Base-by-base conservation (phyloP, 441 rosid species). In the Geranium incanum region DNA sequence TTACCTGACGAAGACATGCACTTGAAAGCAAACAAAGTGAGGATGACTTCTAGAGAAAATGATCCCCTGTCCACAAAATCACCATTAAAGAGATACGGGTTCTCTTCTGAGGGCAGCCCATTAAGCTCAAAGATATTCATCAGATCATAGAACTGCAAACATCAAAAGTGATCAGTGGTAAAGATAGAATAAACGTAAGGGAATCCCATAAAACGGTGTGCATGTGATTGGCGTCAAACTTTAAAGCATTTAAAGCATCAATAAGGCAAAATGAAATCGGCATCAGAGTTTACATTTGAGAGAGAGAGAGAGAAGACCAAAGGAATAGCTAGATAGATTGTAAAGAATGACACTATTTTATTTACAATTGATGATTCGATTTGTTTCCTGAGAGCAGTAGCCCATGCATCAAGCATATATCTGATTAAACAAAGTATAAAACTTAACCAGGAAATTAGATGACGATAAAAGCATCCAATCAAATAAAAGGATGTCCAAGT, bases 51-150 rank as follows among this genome's bases (percentile, higher is more conserved):
- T 70, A 92, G 62, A n/a, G 98, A 95, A 81, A 92, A 95, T 15
- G 97, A 92, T 74, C 99, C 99, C 77, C 98, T 89, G 78, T 95
- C 99, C 76, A 95, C 99, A 77, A 95, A 92, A 79, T 95, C 99
- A 0, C 99, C 99, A 78, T 95, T 95, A 71, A 95, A 95, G 38
- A 95, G 88, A 78, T 89, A 95, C 1, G 97, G 98, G 73, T 95
- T 95, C 82, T 88, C 97, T 81, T 89, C 98, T 0, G 97, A 92
- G 12, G 99, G 99, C 70, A 95, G 90, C 71, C 99, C 98, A 77
- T 90, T 95, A 39, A 95, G 94, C 85, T 92, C 95, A 70, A 92
- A 95, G 62, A 95, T 95, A 72, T 95, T 95, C 72, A 95, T 69
- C 36, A 95, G 87, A 81, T 92, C 99, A 68, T 92, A 95, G 79